phyloP scores from a whole-genome alignment of 2,329 filamentous ascomycete genomes.

The Fusarium fujikuroi region DNA sequence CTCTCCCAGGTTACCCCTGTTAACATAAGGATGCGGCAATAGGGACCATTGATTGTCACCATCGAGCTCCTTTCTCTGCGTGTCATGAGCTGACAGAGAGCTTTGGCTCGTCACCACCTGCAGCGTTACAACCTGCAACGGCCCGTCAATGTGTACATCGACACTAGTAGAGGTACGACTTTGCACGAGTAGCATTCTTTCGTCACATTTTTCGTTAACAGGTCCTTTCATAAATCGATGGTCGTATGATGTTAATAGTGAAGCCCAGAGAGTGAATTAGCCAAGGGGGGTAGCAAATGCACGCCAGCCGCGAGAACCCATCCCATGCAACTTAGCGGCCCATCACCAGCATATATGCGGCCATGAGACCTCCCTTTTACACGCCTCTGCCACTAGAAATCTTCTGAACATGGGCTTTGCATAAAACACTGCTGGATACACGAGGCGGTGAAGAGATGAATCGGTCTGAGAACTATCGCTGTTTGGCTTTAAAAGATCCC shows the following conservation, averaged over 20 bases:
- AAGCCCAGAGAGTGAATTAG: conserved; percentile 22
- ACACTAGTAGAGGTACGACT: conserved; percentile 1
- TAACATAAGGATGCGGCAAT: conserved; percentile 25
- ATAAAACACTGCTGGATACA: conserved; percentile 39
- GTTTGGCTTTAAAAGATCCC: conserved; percentile 33
- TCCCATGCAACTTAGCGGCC: conserved; percentile 44
- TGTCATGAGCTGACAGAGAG: conserved; percentile 2
- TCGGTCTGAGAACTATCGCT: conserved; percentile 39
- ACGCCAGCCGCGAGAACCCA: conserved; percentile 41
- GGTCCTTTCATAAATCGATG: conserved; percentile 9
- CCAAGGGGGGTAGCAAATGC: conserved; percentile 36
- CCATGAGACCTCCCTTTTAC: conserved; percentile 38
- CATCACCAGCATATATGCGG: conserved; percentile 39
- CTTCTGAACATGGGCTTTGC: conserved; percentile 33
- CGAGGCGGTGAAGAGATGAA: conserved; percentile 44
- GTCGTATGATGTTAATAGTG: conserved; percentile 40
- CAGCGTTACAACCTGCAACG: conserved; percentile 22
- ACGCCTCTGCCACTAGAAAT: conserved; percentile 38
- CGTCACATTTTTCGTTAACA: conserved; percentile 1
- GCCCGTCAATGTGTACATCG: conserved; percentile 25
- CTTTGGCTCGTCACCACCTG: conserved; percentile 11
- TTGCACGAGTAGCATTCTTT: background rate
- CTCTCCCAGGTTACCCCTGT: conserved; percentile 27
- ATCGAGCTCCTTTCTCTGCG: conserved; percentile 19
- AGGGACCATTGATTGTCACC: conserved; percentile 20